Evolutionary conservation across 2,329 filamentous ascomycete genomes (phyloP).

Genomic region (Aspergillus sp.): DNA sequence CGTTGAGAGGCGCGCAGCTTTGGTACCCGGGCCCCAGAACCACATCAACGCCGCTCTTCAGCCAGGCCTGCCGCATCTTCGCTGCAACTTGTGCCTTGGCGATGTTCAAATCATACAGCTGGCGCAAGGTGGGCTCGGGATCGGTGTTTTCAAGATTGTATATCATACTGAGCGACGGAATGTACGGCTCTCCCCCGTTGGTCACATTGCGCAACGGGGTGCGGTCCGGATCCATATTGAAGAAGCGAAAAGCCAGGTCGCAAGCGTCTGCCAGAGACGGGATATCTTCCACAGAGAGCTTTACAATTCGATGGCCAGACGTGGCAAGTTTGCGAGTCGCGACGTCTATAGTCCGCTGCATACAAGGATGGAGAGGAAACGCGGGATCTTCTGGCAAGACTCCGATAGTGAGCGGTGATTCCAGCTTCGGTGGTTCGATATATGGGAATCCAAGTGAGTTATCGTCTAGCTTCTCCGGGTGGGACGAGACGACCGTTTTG

Average conservation of each 20-base stretch:
- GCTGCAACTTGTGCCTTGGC: slow-evolving; percentile 11
- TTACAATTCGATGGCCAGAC: slow-evolving; percentile 21
- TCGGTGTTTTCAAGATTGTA: slow-evolving; percentile 11
- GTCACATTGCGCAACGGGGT: slow-evolving; percentile 18
- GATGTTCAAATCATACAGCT: slow-evolving; percentile 21
- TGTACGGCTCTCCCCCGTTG: slow-evolving; percentile 18
- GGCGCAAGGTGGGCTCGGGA: slow-evolving; percentile 17
- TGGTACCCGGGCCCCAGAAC: slow-evolving; percentile 24
- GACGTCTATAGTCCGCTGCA: slow-evolving; percentile 17
- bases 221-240: slow-evolving; percentile 23
- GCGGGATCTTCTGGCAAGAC: slow-evolving; percentile 21
- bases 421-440: background rate
- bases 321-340: slow-evolving; percentile 17
- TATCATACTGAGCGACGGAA: slow-evolving; percentile 17
- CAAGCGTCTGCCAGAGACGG: slow-evolving; percentile 9
- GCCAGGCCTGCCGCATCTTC: slow-evolving; percentile 15
- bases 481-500: slow-evolving; percentile 1
- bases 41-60: slow-evolving; percentile 22
- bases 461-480: slow-evolving; percentile 16
- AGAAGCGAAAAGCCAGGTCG: slow-evolving; percentile 19
- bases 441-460: slow-evolving; percentile 13
- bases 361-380: slow-evolving; percentile 22
- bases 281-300: slow-evolving; percentile 10
- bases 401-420: slow-evolving; percentile 16
- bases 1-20: slow-evolving; percentile 22